phyloP scores from a whole-genome alignment of 768 basidiomycete genomes.

The Chalciporus chontae region DNA sequence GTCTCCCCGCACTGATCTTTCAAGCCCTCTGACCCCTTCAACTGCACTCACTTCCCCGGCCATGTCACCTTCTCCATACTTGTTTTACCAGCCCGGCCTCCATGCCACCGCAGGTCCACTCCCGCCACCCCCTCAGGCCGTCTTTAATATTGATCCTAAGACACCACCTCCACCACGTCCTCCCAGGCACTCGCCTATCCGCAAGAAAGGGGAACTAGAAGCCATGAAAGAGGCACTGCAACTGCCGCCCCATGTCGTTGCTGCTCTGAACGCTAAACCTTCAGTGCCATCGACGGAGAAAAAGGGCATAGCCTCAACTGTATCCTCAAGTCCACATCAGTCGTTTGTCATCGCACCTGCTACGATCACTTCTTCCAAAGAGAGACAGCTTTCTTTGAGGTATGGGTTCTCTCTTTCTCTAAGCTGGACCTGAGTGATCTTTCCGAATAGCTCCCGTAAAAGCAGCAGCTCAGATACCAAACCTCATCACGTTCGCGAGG shows the following conservation, averaged over 20 bases:
- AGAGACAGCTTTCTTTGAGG: constrained; percentile 13
- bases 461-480: constrained; percentile 10
- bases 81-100: constrained; percentile 62
- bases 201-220: constrained; percentile 47
- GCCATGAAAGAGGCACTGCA: constrained; percentile 58
- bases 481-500: constrained; percentile 50
- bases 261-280: constrained; percentile 33
- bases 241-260: constrained; percentile 51
- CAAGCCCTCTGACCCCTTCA: constrained; percentile 25
- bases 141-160: constrained; percentile 44
- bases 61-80: constrained; percentile 38
- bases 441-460: constrained; percentile 23
- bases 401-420: constrained; percentile 7
- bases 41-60: constrained; percentile 28
- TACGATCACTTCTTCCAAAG: constrained; percentile 1
- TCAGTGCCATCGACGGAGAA: constrained; percentile 18
- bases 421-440: background rate
- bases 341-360: background rate
- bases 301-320: constrained; percentile 22
- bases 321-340: constrained; percentile 31
- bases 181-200: constrained; percentile 57
- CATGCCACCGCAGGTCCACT: constrained; percentile 73
- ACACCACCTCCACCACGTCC: constrained; percentile 58
- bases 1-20: constrained; percentile 23
- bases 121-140: constrained; percentile 63